phyloP scores from a whole-genome alignment of 352 stramenopile species.

The Globisporangium perplexum region DNA sequence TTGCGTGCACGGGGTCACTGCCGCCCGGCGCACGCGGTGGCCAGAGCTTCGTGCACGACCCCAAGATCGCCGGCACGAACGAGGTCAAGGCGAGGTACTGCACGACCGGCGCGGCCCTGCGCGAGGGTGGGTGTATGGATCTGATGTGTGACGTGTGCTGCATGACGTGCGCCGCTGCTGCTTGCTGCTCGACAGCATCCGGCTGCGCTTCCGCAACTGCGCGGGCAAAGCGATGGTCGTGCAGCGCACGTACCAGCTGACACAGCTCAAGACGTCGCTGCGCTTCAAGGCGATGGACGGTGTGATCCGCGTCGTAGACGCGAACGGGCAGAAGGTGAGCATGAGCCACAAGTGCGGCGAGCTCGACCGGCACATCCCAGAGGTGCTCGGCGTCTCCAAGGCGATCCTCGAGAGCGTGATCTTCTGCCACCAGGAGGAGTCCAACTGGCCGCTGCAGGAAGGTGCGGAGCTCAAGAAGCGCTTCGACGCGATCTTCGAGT shows the following conservation, averaged over 20 bases:
- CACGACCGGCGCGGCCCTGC: no score
- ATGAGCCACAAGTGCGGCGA: conserved; percentile 95
- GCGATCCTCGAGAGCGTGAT: conserved; percentile 99
- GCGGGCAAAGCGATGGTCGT: conserved; percentile 89
- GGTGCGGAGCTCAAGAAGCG: conserved; percentile 97
- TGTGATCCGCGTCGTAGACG: conserved; percentile 88
- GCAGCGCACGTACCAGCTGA: conserved; percentile 93
- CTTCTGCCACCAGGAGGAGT: conserved; percentile 99
- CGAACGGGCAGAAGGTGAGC: conserved; percentile 87
- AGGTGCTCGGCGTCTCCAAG: conserved; percentile 95
- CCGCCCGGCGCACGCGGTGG: conserved; percentile 87
- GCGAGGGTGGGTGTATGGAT: no score
- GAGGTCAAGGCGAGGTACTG: conserved; percentile 82
- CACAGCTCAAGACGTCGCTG: conserved; percentile 87
- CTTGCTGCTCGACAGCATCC: conserved; percentile 27
- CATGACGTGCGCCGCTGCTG: not conserved
- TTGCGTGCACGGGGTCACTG: conserved; percentile 92
- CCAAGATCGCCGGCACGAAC: conserved; percentile 87
- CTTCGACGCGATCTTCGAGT: conserved; percentile 99
- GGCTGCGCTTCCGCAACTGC: conserved; percentile 91
- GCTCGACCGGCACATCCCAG: conserved; percentile 91
- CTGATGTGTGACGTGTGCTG: not conserved
- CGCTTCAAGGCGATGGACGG: conserved; percentile 97
- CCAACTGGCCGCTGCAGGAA: conserved; percentile 96
- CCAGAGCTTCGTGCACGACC: conserved; percentile 97